These are phyloP conservation scores for Alnus rubra DNA, from an alignment of 306 rosid species.

Conservation along the genomic window DNA sequence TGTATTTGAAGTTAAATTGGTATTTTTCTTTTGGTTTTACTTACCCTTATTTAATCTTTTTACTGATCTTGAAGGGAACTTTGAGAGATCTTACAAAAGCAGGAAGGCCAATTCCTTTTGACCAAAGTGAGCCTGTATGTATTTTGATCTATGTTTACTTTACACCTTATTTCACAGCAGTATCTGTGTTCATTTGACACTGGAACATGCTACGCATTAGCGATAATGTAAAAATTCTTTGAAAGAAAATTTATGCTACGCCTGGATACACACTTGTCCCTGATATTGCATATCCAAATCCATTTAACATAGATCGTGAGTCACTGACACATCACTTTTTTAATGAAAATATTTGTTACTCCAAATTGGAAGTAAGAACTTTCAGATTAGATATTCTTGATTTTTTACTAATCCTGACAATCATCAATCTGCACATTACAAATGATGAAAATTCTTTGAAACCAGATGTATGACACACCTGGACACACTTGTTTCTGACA, in stretches of 20 bases:
- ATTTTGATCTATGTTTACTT: conserved; percentile 16
- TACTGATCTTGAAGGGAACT: conserved; percentile 60
- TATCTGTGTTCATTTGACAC: background rate
- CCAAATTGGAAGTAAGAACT: too few species aligned
- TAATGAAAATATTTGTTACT: too few species aligned
- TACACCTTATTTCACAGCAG: background rate
- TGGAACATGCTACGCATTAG: background rate
- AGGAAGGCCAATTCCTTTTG: conserved; percentile 46
- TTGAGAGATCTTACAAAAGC: conserved; percentile 73
- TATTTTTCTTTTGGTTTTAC: conserved; percentile 18
- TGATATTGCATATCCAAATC: background rate
- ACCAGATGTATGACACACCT: background rate
- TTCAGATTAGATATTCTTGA: too few species aligned
- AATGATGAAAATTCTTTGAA: conserved; percentile 1
- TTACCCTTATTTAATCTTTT: conserved; percentile 24
- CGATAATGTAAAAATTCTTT: background rate
- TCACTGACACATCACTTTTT: too few species aligned
- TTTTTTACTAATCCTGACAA: too few species aligned
- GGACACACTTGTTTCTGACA: background rate
- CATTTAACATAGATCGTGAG: background rate
- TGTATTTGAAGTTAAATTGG: conserved; percentile 9
- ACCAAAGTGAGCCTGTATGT: conserved; percentile 56
- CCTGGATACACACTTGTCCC: background rate
- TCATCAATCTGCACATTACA: background rate
- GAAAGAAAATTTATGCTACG: background rate